Evolutionary conservation across 345 rosid genomes (phyloP).

Genomic region (Lumnitzera racemosa): DNA sequence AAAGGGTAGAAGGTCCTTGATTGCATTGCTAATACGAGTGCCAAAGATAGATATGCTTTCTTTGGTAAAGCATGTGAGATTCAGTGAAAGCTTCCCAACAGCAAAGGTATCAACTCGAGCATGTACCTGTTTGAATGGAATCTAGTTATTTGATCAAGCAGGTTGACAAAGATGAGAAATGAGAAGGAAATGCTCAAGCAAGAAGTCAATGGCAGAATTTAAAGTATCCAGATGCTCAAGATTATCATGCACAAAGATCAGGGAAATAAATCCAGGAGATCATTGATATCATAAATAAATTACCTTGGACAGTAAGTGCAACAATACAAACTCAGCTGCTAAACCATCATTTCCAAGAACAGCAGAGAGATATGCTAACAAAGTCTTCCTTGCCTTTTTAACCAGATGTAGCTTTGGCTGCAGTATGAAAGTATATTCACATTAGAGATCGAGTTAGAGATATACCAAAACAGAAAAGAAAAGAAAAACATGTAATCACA

Average conservation of each 20-base stretch:
- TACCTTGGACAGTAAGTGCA: conserved; percentile 86
- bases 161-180: not conserved
- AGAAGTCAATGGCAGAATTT: not conserved
- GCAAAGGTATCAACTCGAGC: conserved; percentile 70
- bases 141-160: not conserved
- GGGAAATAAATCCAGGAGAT: not conserved
- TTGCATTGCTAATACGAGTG: conserved; percentile 27
- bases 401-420: conserved; percentile 54
- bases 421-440: conserved; percentile 6
- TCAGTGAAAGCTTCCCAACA: conserved; percentile 86
- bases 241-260: too few relatives aligned
- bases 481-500: not conserved
- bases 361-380: conserved; percentile 56
- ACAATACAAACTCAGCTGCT: conserved; percentile 59
- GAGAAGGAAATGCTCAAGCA: not conserved
- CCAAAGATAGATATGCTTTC: conserved; percentile 65
- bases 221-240: too few relatives aligned
- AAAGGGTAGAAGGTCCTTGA: conserved; percentile 67
- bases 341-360: conserved; percentile 75
- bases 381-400: conserved; percentile 54
- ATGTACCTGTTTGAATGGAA: conserved; percentile 46
- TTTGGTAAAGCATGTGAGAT: conserved; percentile 55
- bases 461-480: not conserved
- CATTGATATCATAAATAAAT: not conserved
- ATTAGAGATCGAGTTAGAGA: not conserved